Evolutionary conservation across 2,329 filamentous ascomycete species (phyloP).

Genomic region (Diaporthe ilicicola): DNA sequence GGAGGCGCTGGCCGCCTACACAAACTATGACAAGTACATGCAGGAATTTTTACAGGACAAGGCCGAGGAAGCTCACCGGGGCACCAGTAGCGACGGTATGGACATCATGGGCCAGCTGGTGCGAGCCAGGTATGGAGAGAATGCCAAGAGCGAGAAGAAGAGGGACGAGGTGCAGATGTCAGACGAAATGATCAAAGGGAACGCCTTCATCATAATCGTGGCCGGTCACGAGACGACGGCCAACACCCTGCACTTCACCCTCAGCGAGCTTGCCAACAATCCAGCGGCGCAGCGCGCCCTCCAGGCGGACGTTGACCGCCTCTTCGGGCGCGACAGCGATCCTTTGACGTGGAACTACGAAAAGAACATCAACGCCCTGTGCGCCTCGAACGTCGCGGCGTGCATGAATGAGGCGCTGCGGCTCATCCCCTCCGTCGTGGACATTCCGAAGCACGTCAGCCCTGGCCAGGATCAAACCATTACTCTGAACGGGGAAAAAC

Average conservation of each 20-base stretch:
- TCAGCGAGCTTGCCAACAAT: conserved; percentile 73
- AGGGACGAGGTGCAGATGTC: conserved; percentile 50
- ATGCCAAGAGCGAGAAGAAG: conserved; percentile 35
- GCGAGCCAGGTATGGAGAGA: conserved; percentile 49
- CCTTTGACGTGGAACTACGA: conserved; percentile 77
- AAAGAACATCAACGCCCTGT: conserved; percentile 68
- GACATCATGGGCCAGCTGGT: conserved; percentile 63
- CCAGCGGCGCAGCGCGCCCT: conserved; percentile 70
- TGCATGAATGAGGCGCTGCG: conserved; percentile 82
- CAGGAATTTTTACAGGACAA: conserved; percentile 73
- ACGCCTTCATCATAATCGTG: conserved; percentile 73
- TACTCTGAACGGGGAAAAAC: conserved; percentile 63
- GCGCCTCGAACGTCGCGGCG: conserved; percentile 76
- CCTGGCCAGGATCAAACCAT: conserved; percentile 63
- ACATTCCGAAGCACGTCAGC: conserved; percentile 73
- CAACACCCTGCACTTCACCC: conserved; percentile 75
- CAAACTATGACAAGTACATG: conserved; percentile 76
- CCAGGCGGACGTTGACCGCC: conserved; percentile 73
- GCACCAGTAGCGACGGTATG: conserved; percentile 50
- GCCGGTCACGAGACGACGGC: conserved; percentile 86
- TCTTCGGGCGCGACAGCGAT: conserved; percentile 64
- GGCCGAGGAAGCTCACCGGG: conserved; percentile 50
- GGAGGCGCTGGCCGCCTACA: conserved; percentile 58
- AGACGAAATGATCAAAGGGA: conserved; percentile 75
- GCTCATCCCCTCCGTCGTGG: conserved; percentile 74